Percentiles rank a stretch among this genome's conserved stretches.
These are phyloP conservation scores for Martiniozyma asiatica DNA, from an alignment of 1,139 yeast species.

Conservation along the genomic window DNA sequence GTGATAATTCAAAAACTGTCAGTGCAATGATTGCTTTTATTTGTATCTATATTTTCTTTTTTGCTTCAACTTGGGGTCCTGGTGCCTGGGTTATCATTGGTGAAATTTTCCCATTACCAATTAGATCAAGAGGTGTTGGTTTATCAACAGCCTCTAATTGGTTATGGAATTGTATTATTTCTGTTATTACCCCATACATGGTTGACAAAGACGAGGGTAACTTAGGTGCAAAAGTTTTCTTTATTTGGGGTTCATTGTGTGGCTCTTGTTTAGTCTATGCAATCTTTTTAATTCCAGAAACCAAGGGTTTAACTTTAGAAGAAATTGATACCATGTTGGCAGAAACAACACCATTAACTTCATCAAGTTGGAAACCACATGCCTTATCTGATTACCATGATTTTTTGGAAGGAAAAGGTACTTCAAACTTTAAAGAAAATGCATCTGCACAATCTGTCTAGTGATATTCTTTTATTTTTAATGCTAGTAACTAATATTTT, in stretches of 20 bases:
- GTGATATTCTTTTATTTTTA: background rate
- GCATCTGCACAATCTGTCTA: background rate
- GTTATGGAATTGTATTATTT: slow-evolving; percentile 28
- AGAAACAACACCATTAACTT: slow-evolving; percentile 22
- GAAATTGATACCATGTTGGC: slow-evolving; percentile 35
- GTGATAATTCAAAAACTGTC: slow-evolving; percentile 19
- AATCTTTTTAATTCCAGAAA: slow-evolving; percentile 39
- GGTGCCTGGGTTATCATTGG: slow-evolving; percentile 44
- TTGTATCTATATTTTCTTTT: slow-evolving; percentile 43
- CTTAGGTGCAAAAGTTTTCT: slow-evolving; percentile 57
- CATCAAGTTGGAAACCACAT: slow-evolving; percentile 23
- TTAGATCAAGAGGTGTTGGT: slow-evolving; percentile 35
- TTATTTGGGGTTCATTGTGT: slow-evolving; percentile 52
- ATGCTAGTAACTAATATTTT: background rate
- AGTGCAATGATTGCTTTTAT: slow-evolving; percentile 35
- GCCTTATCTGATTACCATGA: slow-evolving; percentile 1
- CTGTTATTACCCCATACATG: slow-evolving; percentile 26
- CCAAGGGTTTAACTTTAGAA: slow-evolving; percentile 45
- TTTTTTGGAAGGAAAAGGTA: slow-evolving; percentile 2
- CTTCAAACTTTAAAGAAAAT: slow-evolving; percentile 6
- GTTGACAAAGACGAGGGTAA: slow-evolving; percentile 53
- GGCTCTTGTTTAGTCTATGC: slow-evolving; percentile 28
- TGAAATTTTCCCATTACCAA: slow-evolving; percentile 47
- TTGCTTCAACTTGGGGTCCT: slow-evolving; percentile 39
- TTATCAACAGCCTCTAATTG: slow-evolving; percentile 26